Evolutionary conservation across 2,329 filamentous ascomycete genomes (phyloP).

Genomic region (Ceratocystiopsis minuta): DNA sequence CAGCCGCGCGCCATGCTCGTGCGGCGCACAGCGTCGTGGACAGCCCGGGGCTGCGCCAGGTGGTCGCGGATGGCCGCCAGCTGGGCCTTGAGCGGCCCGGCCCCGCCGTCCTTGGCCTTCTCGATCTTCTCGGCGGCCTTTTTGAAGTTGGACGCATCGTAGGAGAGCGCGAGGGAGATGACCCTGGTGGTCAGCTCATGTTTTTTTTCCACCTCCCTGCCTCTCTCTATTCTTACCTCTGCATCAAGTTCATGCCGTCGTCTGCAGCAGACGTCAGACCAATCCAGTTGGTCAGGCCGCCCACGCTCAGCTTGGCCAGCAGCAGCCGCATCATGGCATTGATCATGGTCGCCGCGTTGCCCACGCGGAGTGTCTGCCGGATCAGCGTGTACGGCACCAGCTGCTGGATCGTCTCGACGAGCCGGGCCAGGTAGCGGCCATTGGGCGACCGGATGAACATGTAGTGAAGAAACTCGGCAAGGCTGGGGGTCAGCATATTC

Average conservation of each 20-base stretch:
- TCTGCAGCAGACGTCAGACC: slow-evolving; percentile 52
- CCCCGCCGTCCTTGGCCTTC: slow-evolving; percentile 31
- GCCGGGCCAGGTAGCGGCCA: slow-evolving; percentile 53
- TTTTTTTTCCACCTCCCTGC: no score
- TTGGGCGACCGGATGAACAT: slow-evolving; percentile 56
- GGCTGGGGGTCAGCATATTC: slow-evolving; percentile 26
- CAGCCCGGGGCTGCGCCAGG: slow-evolving; percentile 29
- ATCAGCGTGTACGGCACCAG: slow-evolving; percentile 56
- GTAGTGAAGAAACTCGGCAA: slow-evolving; percentile 59
- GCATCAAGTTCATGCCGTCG: slow-evolving; percentile 66
- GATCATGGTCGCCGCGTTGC: slow-evolving; percentile 70
- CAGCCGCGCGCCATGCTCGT: slow-evolving; percentile 30
- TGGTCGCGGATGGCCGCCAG: slow-evolving; percentile 43
- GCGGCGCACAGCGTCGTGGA: slow-evolving; percentile 41
- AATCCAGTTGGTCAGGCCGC: slow-evolving; percentile 61
- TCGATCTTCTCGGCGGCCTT: slow-evolving; percentile 48
- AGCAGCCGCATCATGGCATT: slow-evolving; percentile 54
- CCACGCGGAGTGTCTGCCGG: slow-evolving; percentile 54
- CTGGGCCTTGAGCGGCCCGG: slow-evolving; percentile 36
- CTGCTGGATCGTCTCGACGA: slow-evolving; percentile 51
- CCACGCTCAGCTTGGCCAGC: slow-evolving; percentile 60
- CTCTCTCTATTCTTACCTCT: slow-evolving; percentile 22
- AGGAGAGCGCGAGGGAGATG: slow-evolving; percentile 52
- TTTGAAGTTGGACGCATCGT: slow-evolving; percentile 55
- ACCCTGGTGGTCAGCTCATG: slow-evolving; percentile 29